Conservation (phyloP, 257 asterid species). For the Nicotiana obtusifolia region DNA sequence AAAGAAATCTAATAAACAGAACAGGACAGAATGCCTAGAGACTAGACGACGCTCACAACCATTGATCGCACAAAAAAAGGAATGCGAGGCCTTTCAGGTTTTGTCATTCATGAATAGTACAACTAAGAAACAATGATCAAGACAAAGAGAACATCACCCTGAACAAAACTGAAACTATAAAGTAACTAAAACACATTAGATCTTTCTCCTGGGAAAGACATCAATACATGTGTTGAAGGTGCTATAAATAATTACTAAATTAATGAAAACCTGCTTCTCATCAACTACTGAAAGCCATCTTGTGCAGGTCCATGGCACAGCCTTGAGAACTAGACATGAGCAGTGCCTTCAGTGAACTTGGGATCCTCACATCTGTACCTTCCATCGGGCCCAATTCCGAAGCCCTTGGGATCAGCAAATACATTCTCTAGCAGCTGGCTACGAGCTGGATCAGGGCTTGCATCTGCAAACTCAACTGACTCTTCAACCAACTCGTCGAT, state of each 20-base stretch:
- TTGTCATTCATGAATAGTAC: conserved; percentile 2
- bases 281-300: conserved; percentile 10
- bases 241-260: conserved; percentile 17
- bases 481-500: conserved; percentile 83
- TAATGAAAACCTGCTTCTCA: conserved; percentile 14
- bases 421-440: conserved; percentile 90
- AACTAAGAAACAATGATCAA: not conserved
- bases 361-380: conserved; percentile 98
- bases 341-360: conserved; percentile 93
- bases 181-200: conserved; percentile 19
- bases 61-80: not conserved
- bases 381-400: conserved; percentile 93
- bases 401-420: conserved; percentile 90
- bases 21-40: not conserved
- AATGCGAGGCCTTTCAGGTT: not conserved
- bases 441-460: conserved; percentile 79
- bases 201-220: conserved; percentile 16
- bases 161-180: conserved; percentile 17
- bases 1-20: not conserved
- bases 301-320: conserved; percentile 12
- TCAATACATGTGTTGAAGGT: conserved; percentile 11
- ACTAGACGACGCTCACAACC: not conserved
- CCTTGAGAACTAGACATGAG: conserved; percentile 51
- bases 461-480: conserved; percentile 84
- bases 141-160: not conserved